phyloP scores from a whole-genome alignment of 2,329 filamentous ascomycete species.

The Monilinia aucupariae region DNA sequence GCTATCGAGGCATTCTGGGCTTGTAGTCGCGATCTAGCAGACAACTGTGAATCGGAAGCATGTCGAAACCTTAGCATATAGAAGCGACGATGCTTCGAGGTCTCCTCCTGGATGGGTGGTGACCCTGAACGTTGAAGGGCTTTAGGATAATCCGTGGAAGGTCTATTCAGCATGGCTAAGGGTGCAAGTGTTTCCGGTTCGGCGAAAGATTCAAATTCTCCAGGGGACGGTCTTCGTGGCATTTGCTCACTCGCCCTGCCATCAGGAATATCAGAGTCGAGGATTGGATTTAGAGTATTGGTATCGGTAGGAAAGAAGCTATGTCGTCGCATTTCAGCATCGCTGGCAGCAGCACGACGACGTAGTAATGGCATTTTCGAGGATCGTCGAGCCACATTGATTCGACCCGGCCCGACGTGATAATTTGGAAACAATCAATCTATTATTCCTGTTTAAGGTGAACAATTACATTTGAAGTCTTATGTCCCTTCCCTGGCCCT shows the following conservation, averaged over 20 bases:
- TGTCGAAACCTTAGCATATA: constrained; percentile 79
- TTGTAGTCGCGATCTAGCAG: constrained; percentile 67
- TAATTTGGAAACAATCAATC: neutral
- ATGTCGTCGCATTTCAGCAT: constrained; percentile 33
- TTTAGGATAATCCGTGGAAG: constrained; percentile 23
- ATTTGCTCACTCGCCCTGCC: constrained; percentile 35
- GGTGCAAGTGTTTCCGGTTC: constrained; percentile 22
- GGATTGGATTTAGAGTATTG: constrained; percentile 23
- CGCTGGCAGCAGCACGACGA: constrained; percentile 31
- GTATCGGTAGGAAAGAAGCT: constrained; percentile 28
- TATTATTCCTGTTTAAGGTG: neutral
- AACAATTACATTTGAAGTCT: constrained; percentile 13
- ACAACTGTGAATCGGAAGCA: constrained; percentile 87
- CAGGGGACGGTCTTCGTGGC: constrained; percentile 30
- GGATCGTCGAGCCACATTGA: constrained; percentile 15
- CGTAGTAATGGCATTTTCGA: constrained; percentile 32
- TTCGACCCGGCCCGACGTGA: neutral
- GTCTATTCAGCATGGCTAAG: constrained; percentile 17
- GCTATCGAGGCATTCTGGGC: constrained; percentile 36
- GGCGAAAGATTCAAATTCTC: constrained; percentile 25
- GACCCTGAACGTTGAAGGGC: constrained; percentile 25
- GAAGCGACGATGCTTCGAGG: constrained; percentile 54
- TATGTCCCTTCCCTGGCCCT: constrained; percentile 14
- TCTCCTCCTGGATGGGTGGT: constrained; percentile 51
- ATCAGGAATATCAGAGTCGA: constrained; percentile 19